These are phyloP conservation scores for Aspergillus puulaauensis DNA, from an alignment of 2,329 filamentous ascomycete genomes.

Conservation along the genomic window DNA sequence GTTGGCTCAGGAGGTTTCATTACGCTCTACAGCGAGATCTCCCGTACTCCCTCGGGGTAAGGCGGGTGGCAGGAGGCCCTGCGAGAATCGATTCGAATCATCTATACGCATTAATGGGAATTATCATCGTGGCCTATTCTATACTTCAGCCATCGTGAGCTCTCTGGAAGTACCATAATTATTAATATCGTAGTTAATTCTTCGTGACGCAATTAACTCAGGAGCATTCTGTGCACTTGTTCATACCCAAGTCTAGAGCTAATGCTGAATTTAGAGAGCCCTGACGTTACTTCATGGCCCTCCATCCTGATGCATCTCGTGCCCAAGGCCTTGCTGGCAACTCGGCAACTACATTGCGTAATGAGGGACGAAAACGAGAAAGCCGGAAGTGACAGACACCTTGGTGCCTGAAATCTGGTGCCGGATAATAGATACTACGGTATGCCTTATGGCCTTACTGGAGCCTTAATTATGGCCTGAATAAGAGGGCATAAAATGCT, in stretches of 20 bases:
- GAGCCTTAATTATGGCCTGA: conserved; percentile 8
- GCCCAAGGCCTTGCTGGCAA: not conserved
- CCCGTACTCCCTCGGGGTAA: conserved; percentile 37
- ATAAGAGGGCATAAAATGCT: conserved; percentile 6
- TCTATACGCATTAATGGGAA: not conserved
- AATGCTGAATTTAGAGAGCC: not conserved
- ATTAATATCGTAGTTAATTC: not conserved
- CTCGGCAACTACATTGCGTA: conserved; percentile 3
- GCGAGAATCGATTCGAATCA: not conserved
- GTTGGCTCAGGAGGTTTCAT: conserved; percentile 27
- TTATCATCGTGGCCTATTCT: not conserved
- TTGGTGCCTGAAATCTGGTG: conserved; percentile 15
- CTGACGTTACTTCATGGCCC: not conserved
- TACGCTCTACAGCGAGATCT: conserved; percentile 36
- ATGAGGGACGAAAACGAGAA: conserved; percentile 18
- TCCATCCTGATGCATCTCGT: not conserved
- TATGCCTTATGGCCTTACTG: not conserved
- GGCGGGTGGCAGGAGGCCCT: conserved; percentile 18
- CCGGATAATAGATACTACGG: conserved; percentile 20
- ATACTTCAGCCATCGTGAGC: not conserved
- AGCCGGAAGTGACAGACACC: conserved; percentile 11
- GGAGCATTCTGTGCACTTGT: not conserved
- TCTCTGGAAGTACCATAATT: not conserved
- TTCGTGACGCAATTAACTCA: not conserved
- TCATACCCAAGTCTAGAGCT: not conserved